phyloP scores from a whole-genome alignment of 352 stramenopile genomes.

The Phytopythium montanum region DNA sequence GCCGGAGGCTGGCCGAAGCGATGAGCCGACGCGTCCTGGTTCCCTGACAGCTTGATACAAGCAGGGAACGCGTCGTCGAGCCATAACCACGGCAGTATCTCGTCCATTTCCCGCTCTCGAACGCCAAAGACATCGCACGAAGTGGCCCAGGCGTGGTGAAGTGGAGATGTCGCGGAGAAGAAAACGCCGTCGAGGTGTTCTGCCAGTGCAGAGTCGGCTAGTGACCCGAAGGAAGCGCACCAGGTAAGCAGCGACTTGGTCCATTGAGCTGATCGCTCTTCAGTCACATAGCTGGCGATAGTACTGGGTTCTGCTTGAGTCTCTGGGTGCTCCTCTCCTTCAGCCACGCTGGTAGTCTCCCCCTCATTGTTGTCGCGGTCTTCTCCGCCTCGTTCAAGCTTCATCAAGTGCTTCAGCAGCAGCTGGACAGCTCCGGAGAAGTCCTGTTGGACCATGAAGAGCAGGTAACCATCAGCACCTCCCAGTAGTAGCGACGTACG shows the following conservation, averaged over 20 bases:
- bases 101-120: constrained; percentile 10
- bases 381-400: background rate
- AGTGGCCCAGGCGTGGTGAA: constrained; percentile 36
- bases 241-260: constrained; percentile 29
- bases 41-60: constrained; percentile 4
- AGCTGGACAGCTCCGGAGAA: constrained; percentile 30
- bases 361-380: background rate
- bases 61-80: constrained; percentile 21
- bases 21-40: background rate
- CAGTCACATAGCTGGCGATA: background rate
- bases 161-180: constrained; percentile 15
- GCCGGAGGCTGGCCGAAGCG: background rate
- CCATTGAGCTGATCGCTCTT: constrained; percentile 1
- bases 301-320: background rate
- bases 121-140: constrained; percentile 42
- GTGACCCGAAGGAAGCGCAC: constrained; percentile 36
- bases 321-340: background rate
- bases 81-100: constrained; percentile 44
- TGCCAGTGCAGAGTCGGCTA: constrained; percentile 24
- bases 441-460: constrained; percentile 70
- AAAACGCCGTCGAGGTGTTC: constrained; percentile 27
- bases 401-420: constrained; percentile 4
- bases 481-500: constrained; percentile 4
- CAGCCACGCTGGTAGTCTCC: background rate
- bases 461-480: constrained; percentile 15